phyloP scores from a whole-genome alignment of 768 basidiomycete species.

The Russula foetens region DNA sequence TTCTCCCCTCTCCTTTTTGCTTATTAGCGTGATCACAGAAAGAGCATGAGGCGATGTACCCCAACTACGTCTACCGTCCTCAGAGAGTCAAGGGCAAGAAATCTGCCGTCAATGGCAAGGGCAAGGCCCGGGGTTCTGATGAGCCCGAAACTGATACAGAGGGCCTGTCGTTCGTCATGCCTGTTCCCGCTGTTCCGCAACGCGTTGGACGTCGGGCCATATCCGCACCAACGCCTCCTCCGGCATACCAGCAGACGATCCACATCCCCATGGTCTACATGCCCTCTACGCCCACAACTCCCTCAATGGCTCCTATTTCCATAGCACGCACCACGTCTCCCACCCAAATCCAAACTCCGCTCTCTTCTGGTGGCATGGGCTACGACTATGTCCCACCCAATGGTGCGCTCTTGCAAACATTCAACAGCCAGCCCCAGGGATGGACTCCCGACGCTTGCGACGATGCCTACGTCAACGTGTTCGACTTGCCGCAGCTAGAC shows the following conservation, averaged over 20 bases:
- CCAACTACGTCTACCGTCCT: slow-evolving; percentile 73
- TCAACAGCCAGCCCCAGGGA: slow-evolving; percentile 13
- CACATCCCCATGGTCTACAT: slow-evolving; percentile 56
- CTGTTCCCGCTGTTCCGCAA: slow-evolving; percentile 25
- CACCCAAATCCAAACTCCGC: slow-evolving; percentile 29
- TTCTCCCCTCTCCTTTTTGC: slow-evolving; percentile 19
- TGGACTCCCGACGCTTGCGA: slow-evolving; percentile 12
- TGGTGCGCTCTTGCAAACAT: slow-evolving; percentile 14
- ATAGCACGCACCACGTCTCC: slow-evolving; percentile 39
- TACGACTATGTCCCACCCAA: slow-evolving; percentile 50
- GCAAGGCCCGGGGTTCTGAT: slow-evolving; percentile 38
- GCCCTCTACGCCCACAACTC: slow-evolving; percentile 60
- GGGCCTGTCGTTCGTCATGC: slow-evolving; percentile 39
- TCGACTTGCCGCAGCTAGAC: slow-evolving; percentile 7
- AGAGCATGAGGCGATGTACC: slow-evolving; percentile 69
- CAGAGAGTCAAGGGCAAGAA: slow-evolving; percentile 53
- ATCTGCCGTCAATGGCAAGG: slow-evolving; percentile 41
- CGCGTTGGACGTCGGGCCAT: slow-evolving; percentile 35
- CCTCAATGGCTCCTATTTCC: slow-evolving; percentile 47
- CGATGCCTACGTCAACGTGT: slow-evolving; percentile 7
- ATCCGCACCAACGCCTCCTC: slow-evolving; percentile 58
- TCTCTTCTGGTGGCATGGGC: slow-evolving; percentile 31
- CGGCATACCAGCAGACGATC: slow-evolving; percentile 60
- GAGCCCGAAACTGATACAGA: slow-evolving; percentile 16
- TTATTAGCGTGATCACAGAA: slow-evolving; percentile 64